Base-by-base conservation (phyloP, 2,329 filamentous ascomycete genomes). In the Colletotrichum filicis region DNA sequence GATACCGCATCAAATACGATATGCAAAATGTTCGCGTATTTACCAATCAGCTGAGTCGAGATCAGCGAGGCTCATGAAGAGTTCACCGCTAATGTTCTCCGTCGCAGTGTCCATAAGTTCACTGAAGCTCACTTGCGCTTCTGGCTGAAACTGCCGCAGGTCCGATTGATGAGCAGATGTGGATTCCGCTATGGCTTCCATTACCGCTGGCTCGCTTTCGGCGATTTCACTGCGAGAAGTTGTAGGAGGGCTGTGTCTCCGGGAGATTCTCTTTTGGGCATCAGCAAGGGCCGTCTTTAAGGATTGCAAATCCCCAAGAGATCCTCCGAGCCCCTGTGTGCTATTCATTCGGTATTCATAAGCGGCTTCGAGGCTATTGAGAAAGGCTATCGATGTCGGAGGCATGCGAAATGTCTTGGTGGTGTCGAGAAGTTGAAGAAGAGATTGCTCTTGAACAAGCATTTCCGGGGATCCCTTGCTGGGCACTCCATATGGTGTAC, bases 21-120 rank as follows among this genome's bases (percentile, higher is more conserved):
- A 32, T 24, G 46, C 8, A 11, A 26, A 19, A 26, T 22, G 26
- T 42, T 46, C 22, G 49, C 66, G 59, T 22, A 52, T 42, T 46
- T 32, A 63, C 66, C 67, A 68, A 42, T 68, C 65, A 19, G 65
- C 42, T 14, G 65, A 68, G 7, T 68, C 56, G 16, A 68, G 37
- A 22, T 52, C 53, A 22, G 65, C 65, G 19, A 68, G 28, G 28
- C 67, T 70, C 28, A 59, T 60, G 22, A 70, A 70, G 6, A 70
- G 52, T 26, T 58, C 59, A 14, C 64, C 55, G 4, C 53, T 53
- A 22, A 55, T 28, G 3, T 7, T 26, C 22, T 26, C 53, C 1
- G n/a, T 16, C 12, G 24, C 26, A 12, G 53, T 55, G 14, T 28
- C n/a, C 24, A 55, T 28, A 2, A 55, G 22, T 26, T 55, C 24